These are phyloP conservation scores for Pseudognaphalium luteoalbum DNA, from an alignment of 129 eudicot species.

Conservation along the genomic window DNA sequence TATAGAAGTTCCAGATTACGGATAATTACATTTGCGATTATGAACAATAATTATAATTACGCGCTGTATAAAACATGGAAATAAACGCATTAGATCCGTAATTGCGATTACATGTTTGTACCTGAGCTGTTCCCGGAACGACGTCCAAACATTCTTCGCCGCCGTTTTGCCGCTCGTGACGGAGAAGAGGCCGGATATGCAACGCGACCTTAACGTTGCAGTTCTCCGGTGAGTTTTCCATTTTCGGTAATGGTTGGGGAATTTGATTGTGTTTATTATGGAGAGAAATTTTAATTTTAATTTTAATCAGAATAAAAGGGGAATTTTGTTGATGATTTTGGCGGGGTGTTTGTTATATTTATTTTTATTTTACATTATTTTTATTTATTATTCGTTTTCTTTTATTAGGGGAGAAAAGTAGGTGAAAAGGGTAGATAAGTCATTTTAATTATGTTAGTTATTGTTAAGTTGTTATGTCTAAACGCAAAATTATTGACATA, in stretches of 20 bases:
- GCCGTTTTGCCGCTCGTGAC: constrained; percentile 80
- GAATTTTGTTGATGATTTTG: constrained; percentile 35
- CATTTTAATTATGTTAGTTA: background rate
- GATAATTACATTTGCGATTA: background rate
- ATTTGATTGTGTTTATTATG: constrained; percentile 1
- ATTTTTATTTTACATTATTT: background rate
- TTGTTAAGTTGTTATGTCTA: background rate
- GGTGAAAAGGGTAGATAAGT: constrained; percentile 12
- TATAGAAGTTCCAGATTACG: constrained; percentile 7
- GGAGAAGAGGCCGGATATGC: constrained; percentile 87
- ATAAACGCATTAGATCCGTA: constrained; percentile 12
- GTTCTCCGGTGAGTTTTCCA: constrained; percentile 54
- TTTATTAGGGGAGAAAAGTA: background rate
- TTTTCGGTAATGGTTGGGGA: constrained; percentile 10
- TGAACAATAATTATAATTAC: too few species aligned
- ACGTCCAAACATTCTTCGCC: constrained; percentile 84
- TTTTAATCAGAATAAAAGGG: constrained; percentile 19
- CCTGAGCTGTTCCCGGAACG: constrained; percentile 86
- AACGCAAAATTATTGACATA: too few species aligned
- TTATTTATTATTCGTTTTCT: background rate
- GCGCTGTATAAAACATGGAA: too few species aligned
- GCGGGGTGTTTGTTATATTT: constrained; percentile 36
- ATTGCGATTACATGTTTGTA: constrained; percentile 24
- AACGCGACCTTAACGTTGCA: constrained; percentile 96
- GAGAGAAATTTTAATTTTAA: constrained; percentile 8